These are phyloP conservation scores for Streptanthus diversifolius DNA, from an alignment of 345 rosid species.

Conservation along the genomic window DNA sequence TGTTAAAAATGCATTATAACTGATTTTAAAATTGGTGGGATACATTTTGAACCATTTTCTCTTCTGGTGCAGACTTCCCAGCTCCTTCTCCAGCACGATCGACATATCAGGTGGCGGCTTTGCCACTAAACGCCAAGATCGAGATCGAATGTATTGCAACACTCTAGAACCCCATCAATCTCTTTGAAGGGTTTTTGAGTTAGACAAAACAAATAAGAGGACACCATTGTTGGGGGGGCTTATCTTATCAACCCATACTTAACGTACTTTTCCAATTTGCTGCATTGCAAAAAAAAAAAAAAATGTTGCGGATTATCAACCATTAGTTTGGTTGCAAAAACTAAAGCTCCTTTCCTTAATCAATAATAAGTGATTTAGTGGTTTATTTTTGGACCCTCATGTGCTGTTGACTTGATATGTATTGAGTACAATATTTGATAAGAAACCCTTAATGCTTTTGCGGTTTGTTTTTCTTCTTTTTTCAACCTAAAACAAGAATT, in stretches of 20 bases:
- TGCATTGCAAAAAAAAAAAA: not conserved
- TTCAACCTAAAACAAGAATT: too few relatives aligned
- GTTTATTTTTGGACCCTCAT: not conserved
- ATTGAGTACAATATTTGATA: not conserved
- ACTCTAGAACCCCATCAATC: slow-evolving; percentile 34
- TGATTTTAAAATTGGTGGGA: not conserved
- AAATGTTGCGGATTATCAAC: slow-evolving; percentile 13
- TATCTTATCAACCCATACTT: slow-evolving; percentile 9
- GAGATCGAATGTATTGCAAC: slow-evolving; percentile 95
- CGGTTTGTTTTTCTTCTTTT: not conserved
- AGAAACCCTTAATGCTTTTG: not conserved
- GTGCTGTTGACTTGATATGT: not conserved
- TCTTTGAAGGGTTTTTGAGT: not conserved
- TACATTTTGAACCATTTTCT: not conserved
- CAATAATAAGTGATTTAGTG: slow-evolving; percentile 10
- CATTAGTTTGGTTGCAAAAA: slow-evolving; percentile 27
- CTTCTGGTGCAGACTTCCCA: slow-evolving; percentile 67
- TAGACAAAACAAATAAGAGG: slow-evolving; percentile 16
- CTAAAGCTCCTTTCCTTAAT: not conserved
- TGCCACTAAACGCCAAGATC: slow-evolving; percentile 80
- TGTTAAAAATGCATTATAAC: not conserved
- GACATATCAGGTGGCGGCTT: slow-evolving; percentile 91
- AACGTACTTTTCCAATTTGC: not conserved
- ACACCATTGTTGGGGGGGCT: not conserved
- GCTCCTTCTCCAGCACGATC: slow-evolving; percentile 84